Evolutionary conservation across 306 rosid genomes (phyloP), one percentile per base, ranked within the genome.

Genomic region (Senna siamea): DNA sequence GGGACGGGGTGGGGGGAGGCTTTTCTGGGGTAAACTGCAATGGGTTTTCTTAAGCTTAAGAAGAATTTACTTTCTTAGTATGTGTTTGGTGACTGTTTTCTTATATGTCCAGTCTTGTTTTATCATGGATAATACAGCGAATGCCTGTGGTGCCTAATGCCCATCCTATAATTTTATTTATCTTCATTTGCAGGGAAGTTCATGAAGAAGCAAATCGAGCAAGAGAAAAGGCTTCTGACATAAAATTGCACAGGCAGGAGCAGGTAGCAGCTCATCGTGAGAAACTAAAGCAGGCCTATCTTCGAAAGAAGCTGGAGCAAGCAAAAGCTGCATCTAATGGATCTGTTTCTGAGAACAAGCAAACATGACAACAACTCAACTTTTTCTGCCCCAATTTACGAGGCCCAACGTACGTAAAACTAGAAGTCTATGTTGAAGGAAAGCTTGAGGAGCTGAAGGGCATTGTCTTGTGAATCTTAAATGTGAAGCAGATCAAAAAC

Each of bases 151-250:
- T 43, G 44, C 59, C 71, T 26, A 26, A 1, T 26, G 30, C 30
- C 3, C 57, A 69, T 69, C 76, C 32, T 37, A 9, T 69, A 23
- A 73, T 62, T 41, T 13, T 38, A 28, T 40, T 63, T 65, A 37
- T 70, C 20, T 70, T 78, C 58, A 67, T 83, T 55, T 80, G 28
- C 79, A 94, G 97, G 95, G 98, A 94, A 78, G 97, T 89, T 56
- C 98, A 93, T 44, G 92, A 90, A 78, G 98, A 93, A 86, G 98
- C 86, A 17, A 93, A 82, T 79, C 87, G 69, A 75, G 97, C 91
- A 5, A 85, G 98, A 82, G 92, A 81, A 64, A 90, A 87, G 85
- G 90, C 90, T 11, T 85, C 95, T n/a, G 92, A 90, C 70, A 76
- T 93, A 51, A 93, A 89, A 83, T 54, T 73, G 47, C 90, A 85